A percentile compares a stretch with the other conserved stretches of the same genome.
phyloP scores from a whole-genome alignment of 768 basidiomycete genomes.

The Russula sp. region DNA sequence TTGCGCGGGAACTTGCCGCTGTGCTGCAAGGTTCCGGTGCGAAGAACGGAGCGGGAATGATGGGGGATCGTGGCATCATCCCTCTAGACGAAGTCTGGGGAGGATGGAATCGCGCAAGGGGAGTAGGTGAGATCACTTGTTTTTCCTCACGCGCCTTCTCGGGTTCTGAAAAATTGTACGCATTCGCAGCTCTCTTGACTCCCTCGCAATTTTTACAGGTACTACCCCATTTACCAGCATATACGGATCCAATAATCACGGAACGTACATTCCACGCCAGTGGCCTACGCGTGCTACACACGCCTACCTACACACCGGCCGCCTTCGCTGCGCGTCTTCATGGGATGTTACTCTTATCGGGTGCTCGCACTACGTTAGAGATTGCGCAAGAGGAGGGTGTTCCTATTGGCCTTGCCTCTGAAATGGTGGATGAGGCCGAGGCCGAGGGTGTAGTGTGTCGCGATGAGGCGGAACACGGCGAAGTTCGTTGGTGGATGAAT shows the following conservation, averaged over 20 bases:
- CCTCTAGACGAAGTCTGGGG: slow-evolving; percentile 94
- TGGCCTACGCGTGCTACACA: slow-evolving; percentile 79
- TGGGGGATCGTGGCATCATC: slow-evolving; percentile 76
- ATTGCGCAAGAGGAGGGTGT: slow-evolving; percentile 70
- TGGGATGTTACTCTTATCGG: slow-evolving; percentile 42
- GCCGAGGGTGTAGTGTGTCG: slow-evolving; percentile 65
- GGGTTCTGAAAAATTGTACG: neutral
- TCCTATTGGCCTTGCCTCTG: slow-evolving; percentile 66
- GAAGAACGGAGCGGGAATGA: slow-evolving; percentile 54
- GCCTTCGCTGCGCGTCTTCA: slow-evolving; percentile 69
- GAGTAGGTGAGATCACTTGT: slow-evolving; percentile 61
- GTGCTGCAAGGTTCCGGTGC: slow-evolving; percentile 56
- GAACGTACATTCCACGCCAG: slow-evolving; percentile 64
- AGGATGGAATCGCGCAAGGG: slow-evolving; percentile 90
- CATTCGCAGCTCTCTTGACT: slow-evolving; percentile 71
- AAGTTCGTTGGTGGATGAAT: slow-evolving; percentile 74
- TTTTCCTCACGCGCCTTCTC: neutral
- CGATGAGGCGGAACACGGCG: slow-evolving; percentile 67
- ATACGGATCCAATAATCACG: slow-evolving; percentile 66
- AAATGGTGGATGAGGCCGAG: slow-evolving; percentile 79
- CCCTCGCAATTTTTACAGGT: slow-evolving; percentile 82
- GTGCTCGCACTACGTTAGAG: slow-evolving; percentile 55
- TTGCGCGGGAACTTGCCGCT: slow-evolving; percentile 76
- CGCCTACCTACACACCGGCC: slow-evolving; percentile 65
- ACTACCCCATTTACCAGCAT: slow-evolving; percentile 59